Percentiles rank a stretch among this genome's conserved stretches.
Conservation (phyloP, 257 asterid genomes). For the Capsicum rhomboideum region DNA sequence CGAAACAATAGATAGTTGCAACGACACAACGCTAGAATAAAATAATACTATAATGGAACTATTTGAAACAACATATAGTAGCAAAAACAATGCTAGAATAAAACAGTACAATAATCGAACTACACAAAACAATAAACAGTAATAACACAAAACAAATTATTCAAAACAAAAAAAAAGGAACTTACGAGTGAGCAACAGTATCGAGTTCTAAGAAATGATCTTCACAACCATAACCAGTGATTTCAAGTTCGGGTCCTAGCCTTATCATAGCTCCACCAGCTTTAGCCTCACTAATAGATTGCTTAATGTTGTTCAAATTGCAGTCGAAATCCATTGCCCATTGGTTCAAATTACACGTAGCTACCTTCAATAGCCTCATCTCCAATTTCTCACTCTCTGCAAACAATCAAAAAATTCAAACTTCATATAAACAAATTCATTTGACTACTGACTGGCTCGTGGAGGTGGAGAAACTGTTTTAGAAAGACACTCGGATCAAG, state of each 20-base stretch:
- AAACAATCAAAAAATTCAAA: neutral
- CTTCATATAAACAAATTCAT: neutral
- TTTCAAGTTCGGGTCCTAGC: constrained; percentile 97
- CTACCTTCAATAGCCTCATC: constrained; percentile 91
- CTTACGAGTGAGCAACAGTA: constrained; percentile 87
- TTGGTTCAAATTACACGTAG: constrained; percentile 90
- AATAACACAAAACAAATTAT: no score
- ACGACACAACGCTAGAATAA: no score
- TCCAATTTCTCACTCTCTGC: neutral
- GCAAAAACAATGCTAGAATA: no score
- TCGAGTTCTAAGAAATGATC: constrained; percentile 94
- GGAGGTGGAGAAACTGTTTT: no score
- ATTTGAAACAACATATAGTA: no score
- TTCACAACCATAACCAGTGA: constrained; percentile 96
- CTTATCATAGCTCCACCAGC: constrained; percentile 79
- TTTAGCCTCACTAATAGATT: constrained; percentile 74
- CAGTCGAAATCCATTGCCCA: constrained; percentile 99
- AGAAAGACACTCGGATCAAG: no score
- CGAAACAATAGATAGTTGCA: no score
- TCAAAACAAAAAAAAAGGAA: no score
- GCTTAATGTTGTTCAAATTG: constrained; percentile 75
- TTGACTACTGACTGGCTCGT: no score
- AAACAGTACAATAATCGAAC: no score
- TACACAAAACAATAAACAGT: no score
- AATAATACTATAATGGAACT: no score